phyloP scores from a whole-genome alignment of 169 alveolate genomes.

The Plasmodium vivax region DNA sequence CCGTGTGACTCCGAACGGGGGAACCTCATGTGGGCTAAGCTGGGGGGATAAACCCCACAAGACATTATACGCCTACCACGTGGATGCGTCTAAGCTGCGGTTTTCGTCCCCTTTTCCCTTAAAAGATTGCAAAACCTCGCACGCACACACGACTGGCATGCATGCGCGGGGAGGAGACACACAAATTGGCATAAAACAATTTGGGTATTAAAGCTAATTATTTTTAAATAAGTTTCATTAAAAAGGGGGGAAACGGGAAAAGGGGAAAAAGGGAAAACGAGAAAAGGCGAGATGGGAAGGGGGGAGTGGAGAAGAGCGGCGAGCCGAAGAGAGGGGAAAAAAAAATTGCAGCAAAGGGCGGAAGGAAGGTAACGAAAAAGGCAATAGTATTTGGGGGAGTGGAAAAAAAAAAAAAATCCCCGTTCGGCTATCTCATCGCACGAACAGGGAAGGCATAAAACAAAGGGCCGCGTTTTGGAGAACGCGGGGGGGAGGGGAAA shows the following conservation, averaged over 20 bases:
- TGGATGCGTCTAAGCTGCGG: background rate
- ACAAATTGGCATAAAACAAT: background rate
- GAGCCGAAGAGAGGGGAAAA: background rate
- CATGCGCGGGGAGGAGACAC: background rate
- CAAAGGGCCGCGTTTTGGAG: background rate
- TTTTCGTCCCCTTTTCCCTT: background rate
- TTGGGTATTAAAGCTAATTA: slow-evolving; percentile 59
- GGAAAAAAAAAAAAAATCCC: background rate
- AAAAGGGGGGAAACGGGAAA: slow-evolving; percentile 15
- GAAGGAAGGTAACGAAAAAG: background rate
- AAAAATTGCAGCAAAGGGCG: background rate
- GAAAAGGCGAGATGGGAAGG: background rate
- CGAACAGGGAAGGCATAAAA: background rate
- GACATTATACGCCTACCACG: background rate
- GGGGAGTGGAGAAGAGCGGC: background rate
- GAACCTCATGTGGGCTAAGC: background rate
- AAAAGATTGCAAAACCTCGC: background rate
- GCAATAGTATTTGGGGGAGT: background rate
- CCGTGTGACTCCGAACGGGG: background rate
- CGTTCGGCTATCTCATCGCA: background rate
- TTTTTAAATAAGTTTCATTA: slow-evolving; percentile 49
- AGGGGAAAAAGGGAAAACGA: background rate
- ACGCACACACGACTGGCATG: background rate
- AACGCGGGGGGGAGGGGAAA: background rate
- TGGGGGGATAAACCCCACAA: background rate